phyloP scores from a whole-genome alignment of 768 basidiomycete genomes.

The Pulveroboletus sp. region DNA sequence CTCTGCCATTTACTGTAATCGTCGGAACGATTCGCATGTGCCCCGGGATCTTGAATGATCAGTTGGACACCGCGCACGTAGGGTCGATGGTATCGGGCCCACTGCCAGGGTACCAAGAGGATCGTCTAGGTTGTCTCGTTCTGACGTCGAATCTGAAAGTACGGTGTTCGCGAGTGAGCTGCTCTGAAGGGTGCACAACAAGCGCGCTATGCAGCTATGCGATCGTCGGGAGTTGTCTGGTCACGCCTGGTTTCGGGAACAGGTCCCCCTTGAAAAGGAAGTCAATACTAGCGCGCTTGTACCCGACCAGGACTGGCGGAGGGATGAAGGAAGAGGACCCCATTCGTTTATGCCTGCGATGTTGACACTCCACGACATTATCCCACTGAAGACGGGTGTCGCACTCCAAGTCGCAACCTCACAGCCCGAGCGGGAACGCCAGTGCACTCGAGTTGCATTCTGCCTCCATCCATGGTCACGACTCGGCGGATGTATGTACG shows the following conservation, averaged over 20 bases:
- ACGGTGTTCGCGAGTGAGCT: neutral
- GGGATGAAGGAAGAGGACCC: too few species aligned
- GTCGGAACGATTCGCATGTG: neutral
- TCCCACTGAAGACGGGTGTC: conserved; percentile 35
- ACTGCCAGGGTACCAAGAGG: neutral
- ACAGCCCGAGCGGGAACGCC: conserved; percentile 19
- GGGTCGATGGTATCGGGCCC: neutral
- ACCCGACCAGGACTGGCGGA: neutral
- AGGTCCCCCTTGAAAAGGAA: conserved; percentile 6
- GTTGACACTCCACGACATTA: conserved; percentile 7
- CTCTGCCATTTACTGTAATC: conserved; percentile 41
- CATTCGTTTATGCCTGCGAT: neutral
- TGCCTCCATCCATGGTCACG: conserved; percentile 85
- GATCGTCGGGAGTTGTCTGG: too few species aligned
- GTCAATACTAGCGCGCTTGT: neutral
- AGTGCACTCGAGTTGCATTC: conserved; percentile 50
- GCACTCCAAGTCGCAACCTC: conserved; percentile 39
- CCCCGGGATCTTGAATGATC: neutral
- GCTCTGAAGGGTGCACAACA: too few species aligned
- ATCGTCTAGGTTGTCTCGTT: neutral
- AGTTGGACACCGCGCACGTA: neutral
- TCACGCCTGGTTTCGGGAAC: too few species aligned
- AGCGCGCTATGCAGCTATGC: too few species aligned
- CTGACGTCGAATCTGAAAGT: neutral
- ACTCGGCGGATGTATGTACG: conserved; percentile 71